Conservation (phyloP, 257 asterid genomes). For the Coffea canephora region DNA sequence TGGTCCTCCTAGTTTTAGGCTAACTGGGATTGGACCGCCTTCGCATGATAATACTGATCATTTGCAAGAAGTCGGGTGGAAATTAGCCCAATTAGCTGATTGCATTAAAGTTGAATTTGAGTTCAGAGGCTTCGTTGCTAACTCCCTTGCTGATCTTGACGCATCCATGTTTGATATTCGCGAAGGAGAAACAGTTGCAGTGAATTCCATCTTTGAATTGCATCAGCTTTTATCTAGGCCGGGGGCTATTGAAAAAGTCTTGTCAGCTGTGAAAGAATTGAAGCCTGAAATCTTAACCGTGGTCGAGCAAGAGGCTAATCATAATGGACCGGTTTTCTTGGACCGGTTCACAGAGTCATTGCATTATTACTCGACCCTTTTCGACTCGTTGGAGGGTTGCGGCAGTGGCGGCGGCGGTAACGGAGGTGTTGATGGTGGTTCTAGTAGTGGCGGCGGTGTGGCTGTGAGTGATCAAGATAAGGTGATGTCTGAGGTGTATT, state of each 20-base stretch:
- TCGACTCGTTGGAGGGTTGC: constrained; percentile 77
- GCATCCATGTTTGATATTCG: constrained; percentile 66
- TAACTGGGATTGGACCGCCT: constrained; percentile 85
- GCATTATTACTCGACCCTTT: constrained; percentile 83
- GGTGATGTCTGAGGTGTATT: constrained; percentile 81
- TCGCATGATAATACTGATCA: constrained; percentile 64
- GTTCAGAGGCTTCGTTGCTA: constrained; percentile 67
- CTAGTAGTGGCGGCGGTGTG: constrained; percentile 21
- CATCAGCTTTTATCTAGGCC: constrained; percentile 69
- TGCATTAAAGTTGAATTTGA: constrained; percentile 67
- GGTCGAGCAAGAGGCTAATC: constrained; percentile 90
- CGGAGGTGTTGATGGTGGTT: constrained; percentile 45
- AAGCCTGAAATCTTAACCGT: constrained; percentile 73
- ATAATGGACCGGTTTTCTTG: constrained; percentile 62
- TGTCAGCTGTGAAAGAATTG: constrained; percentile 51
- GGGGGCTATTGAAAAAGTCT: constrained; percentile 59
- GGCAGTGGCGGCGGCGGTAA: constrained; percentile 24
- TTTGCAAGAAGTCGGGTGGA: constrained; percentile 75
- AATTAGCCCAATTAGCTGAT: constrained; percentile 65
- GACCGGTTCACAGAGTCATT: constrained; percentile 82
- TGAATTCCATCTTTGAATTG: constrained; percentile 79
- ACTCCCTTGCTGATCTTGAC: constrained; percentile 68
- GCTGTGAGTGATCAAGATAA: constrained; percentile 60
- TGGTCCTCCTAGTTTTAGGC: constrained; percentile 80
- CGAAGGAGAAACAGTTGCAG: constrained; percentile 70